Evolutionary conservation across 2,329 filamentous ascomycete species (phyloP).

Genomic region (Penicillium fuscoglaucum): DNA sequence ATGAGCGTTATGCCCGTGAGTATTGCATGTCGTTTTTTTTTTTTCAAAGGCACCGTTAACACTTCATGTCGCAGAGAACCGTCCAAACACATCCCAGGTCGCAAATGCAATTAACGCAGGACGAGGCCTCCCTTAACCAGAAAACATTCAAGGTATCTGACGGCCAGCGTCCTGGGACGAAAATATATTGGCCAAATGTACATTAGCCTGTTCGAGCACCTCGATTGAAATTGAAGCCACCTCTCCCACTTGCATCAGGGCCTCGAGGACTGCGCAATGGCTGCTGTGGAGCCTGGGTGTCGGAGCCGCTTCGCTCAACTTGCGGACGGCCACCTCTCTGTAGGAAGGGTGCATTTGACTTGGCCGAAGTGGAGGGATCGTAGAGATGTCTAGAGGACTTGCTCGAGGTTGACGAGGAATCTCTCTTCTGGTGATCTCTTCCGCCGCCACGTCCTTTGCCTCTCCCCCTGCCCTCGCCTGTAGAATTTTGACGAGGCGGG

Average conservation of each 20-base stretch:
- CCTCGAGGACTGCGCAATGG: slow-evolving; percentile 73
- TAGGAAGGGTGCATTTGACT: slow-evolving; percentile 55
- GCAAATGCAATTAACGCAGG: slow-evolving; percentile 62
- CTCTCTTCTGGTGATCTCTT: slow-evolving; percentile 45
- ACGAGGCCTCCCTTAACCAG: slow-evolving; percentile 49
- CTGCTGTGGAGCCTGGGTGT: slow-evolving; percentile 48
- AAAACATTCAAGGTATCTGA: neutral
- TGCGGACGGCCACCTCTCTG: slow-evolving; percentile 46
- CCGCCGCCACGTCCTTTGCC: slow-evolving; percentile 54
- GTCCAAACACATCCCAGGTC: slow-evolving; percentile 58
- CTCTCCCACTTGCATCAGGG: slow-evolving; percentile 73
- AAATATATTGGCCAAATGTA: slow-evolving; percentile 13
- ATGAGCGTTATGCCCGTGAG: slow-evolving; percentile 62
- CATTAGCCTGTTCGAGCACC: slow-evolving; percentile 51
- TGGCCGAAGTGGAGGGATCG: slow-evolving; percentile 71
- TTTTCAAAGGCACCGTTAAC: slow-evolving; percentile 6
- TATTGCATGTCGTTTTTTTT: slow-evolving; percentile 13
- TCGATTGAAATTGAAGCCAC: slow-evolving; percentile 74
- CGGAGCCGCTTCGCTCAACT: slow-evolving; percentile 43
- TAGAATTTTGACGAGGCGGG: slow-evolving; percentile 51
- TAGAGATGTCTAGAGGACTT: slow-evolving; percentile 63
- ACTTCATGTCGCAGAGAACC: slow-evolving; percentile 51
- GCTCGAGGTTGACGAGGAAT: slow-evolving; percentile 39
- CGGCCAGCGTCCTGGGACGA: neutral
- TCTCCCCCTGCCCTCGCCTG: slow-evolving; percentile 42